Evolutionary conservation across 1,139 yeast genomes (phyloP), one percentile per base, ranked within the genome.

Genomic region (Lodderomyces theae): DNA sequence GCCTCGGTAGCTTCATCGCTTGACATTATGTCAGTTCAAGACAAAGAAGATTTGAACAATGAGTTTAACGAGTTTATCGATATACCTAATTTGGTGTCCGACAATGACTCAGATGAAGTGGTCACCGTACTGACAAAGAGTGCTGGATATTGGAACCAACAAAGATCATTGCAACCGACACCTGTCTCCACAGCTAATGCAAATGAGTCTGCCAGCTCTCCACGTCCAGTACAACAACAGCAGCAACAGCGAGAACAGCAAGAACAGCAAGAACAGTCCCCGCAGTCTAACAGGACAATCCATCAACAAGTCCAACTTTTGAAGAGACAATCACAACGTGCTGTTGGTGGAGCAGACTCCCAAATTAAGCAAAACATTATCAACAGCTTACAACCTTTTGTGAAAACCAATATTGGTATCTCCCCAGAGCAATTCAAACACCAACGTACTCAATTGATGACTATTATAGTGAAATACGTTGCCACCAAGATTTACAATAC

Each of bases 401-500:
- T 24, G 6, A 35, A 35, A 19, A 12, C 18, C 7, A 24, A 13
- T 22, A 16, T 3, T 13, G 12, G 24, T 5, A 35, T 35, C 8
- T 40, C 43, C 23, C 36, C 46, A 21, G 41, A 41, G 24, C 51
- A 53, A 34, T 48, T 54, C 42, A 56, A 56, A 40, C 47, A 47
- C 32, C 56, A 57, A 47, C 44, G 57, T 42, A 55, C 55, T 30
- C 71, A 68, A 46, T 53, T 72, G 26, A 72, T 72, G 78, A 64
- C 65, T 41, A 63, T 72, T 12, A 61, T 71, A 25, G 72, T 72
- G 38, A 72, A 70, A 48, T 72, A 72, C 45, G 58, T 71, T 34
- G 68, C 77, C 11, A 66, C 72, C 40, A 72, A 72, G 49, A 71
- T 72, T 43, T 61, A 66, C 39, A 71, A 71, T 47, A 62, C 74